Conservation (phyloP, 2,329 filamentous ascomycete genomes). For the Alternaria ethzedia region DNA sequence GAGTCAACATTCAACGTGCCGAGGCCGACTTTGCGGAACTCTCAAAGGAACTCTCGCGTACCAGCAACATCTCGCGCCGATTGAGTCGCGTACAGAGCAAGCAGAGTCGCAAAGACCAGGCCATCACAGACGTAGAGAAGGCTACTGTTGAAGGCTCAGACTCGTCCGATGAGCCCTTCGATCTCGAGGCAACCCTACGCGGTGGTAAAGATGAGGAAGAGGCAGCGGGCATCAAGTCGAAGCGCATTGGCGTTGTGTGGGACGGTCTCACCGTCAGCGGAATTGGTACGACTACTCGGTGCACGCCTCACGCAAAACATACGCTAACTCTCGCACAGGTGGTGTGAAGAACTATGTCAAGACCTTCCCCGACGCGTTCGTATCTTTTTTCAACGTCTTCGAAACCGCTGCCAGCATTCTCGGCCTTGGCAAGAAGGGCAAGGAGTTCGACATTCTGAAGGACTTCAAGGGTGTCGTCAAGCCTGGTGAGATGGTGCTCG, state of each 20-base stretch:
- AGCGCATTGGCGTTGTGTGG: conserved; percentile 77
- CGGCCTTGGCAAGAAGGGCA: conserved; percentile 70
- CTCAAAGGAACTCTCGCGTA: conserved; percentile 54
- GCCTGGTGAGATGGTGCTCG: conserved; percentile 87
- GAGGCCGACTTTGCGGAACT: conserved; percentile 75
- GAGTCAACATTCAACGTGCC: conserved; percentile 69
- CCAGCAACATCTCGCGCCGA: conserved; percentile 47
- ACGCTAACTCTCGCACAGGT: conserved; percentile 11
- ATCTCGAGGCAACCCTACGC: conserved; percentile 76
- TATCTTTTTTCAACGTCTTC: conserved; percentile 77
- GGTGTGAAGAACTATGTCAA: conserved; percentile 73
- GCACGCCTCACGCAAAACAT: not conserved
- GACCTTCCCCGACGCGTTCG: conserved; percentile 79
- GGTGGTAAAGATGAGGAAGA: conserved; percentile 74
- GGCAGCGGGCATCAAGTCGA: conserved; percentile 79
- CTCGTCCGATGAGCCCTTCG: conserved; percentile 63
- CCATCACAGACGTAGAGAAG: conserved; percentile 65
- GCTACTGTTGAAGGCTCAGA: conserved; percentile 41
- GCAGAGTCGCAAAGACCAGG: conserved; percentile 48
- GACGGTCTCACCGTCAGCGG: conserved; percentile 78
- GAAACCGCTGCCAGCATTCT: conserved; percentile 69
- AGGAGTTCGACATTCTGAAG: conserved; percentile 75
- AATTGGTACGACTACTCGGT: conserved; percentile 55
- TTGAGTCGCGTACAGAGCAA: conserved; percentile 55
- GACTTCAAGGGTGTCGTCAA: conserved; percentile 65